A percentile compares a stretch with the other conserved stretches of the same genome.
Conservation (phyloP, 2,329 filamentous ascomycete species). For the Xylaria sp. region DNA sequence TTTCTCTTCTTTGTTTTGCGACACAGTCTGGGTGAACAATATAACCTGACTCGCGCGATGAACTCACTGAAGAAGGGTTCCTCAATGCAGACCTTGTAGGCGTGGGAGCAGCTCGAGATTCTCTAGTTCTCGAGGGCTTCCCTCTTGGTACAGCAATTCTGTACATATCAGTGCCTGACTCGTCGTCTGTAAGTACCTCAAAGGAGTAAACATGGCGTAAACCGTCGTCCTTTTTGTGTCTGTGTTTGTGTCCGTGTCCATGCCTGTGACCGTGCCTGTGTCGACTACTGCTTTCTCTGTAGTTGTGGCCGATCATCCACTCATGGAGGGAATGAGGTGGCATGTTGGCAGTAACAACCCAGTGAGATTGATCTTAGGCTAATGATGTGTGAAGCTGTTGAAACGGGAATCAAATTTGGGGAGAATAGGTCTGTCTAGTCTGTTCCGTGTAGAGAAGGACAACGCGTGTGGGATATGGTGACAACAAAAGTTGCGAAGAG, state of each 20-base stretch:
- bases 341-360: conserved; percentile 35
- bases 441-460: too few species aligned
- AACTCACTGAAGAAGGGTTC: conserved; percentile 14
- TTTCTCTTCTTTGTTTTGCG: too few species aligned
- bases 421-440: too few species aligned
- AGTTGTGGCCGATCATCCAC: conserved; percentile 49
- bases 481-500: neutral
- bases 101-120: conserved; percentile 28
- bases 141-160: conserved; percentile 56
- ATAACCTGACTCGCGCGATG: too few species aligned
- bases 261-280: too few species aligned
- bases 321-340: conserved; percentile 48
- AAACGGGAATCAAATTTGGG: neutral
- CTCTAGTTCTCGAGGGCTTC: conserved; percentile 26
- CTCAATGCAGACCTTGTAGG: conserved; percentile 43
- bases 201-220: conserved; percentile 40
- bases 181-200: conserved; percentile 58
- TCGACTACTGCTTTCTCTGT: conserved; percentile 28
- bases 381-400: neutral
- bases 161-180: conserved; percentile 55
- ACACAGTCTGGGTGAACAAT: too few species aligned
- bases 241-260: too few species aligned
- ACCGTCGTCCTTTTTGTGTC: neutral
- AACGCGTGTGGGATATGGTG: neutral
- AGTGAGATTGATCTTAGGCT: neutral